Percentiles rank a stretch among this genome's conserved stretches.
Evolutionary conservation across 257 asterid genomes (phyloP).

Genomic region (Solanum infundibuliforme): DNA sequence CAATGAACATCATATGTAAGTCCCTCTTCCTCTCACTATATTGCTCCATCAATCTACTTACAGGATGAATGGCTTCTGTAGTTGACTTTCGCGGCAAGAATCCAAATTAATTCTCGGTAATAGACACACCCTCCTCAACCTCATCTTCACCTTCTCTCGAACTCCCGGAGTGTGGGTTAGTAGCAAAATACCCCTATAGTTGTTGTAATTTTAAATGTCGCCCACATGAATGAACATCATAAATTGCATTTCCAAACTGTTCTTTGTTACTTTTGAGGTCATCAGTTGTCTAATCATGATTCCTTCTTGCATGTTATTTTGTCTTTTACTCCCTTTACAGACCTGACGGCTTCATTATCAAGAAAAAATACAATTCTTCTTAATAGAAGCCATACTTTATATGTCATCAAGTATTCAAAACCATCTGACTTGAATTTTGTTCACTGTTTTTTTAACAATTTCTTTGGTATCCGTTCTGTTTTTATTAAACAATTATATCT

Average conservation of each 20-base stretch:
- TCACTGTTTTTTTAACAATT: not conserved
- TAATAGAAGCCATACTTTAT: not conserved
- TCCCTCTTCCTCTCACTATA: not conserved
- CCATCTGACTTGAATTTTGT: not conserved
- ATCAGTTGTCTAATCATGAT: not conserved
- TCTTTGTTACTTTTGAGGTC: not conserved
- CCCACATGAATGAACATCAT: not conserved
- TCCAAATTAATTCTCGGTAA: not conserved
- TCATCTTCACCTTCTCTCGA: not conserved
- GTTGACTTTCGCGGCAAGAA: not conserved
- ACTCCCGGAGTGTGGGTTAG: not conserved
- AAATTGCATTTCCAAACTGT: not conserved
- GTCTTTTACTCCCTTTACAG: not conserved
- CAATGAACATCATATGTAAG: not conserved
- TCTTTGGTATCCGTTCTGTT: not conserved
- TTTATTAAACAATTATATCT: not conserved
- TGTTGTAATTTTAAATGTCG: not conserved
- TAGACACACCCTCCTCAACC: not conserved
- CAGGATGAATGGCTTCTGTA: not conserved
- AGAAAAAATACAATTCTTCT: not conserved
- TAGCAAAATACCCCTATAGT: not conserved
- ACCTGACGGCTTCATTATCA: not conserved
- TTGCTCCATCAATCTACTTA: not conserved
- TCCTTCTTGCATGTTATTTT: not conserved
- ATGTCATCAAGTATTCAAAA: not conserved